Conservation (phyloP, 345 rosid genomes). For the Physaria fendleri region DNA sequence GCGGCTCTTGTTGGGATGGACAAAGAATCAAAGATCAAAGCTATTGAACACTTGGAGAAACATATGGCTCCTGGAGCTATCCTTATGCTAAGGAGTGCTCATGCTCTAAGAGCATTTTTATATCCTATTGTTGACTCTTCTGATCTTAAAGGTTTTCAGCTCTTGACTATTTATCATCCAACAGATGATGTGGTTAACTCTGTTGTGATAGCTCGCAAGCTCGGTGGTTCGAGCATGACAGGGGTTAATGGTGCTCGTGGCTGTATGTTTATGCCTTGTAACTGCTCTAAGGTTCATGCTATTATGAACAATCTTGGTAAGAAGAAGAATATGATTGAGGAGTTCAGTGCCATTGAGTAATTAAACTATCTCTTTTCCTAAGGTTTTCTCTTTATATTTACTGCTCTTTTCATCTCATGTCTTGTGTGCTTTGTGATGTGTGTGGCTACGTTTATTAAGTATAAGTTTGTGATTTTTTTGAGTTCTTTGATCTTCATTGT, state of each 20-base stretch:
- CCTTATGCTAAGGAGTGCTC: conserved; percentile 73
- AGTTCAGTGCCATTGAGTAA: conserved; percentile 29
- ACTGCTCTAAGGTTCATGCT: conserved; percentile 58
- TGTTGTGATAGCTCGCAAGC: conserved; percentile 68
- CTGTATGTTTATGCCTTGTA: conserved; percentile 40
- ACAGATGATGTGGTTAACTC: conserved; percentile 77
- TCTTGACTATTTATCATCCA: conserved; percentile 71
- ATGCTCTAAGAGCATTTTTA: conserved; percentile 76
- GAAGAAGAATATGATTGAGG: conserved; percentile 59
- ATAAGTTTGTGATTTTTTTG: not conserved
- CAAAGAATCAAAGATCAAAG: conserved; percentile 57
- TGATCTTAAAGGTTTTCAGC: conserved; percentile 68
- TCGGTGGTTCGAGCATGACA: conserved; percentile 14
- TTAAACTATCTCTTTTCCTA: not conserved
- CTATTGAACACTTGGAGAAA: conserved; percentile 66
- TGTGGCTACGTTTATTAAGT: not conserved
- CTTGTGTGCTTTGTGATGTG: not conserved
- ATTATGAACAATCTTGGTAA: conserved; percentile 36
- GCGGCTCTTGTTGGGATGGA: conserved; percentile 95
- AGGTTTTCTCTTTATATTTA: conserved; percentile 6
- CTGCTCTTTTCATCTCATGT: not conserved
- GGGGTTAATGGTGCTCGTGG: conserved; percentile 19
- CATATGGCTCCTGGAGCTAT: conserved; percentile 68
- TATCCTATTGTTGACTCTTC: conserved; percentile 59
- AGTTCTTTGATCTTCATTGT: not conserved